A percentile compares a stretch with the other conserved stretches of the same genome.
Evolutionary conservation across 1,284 basidiomycete species (phyloP).

Genomic region (Moniliella sp.): DNA sequence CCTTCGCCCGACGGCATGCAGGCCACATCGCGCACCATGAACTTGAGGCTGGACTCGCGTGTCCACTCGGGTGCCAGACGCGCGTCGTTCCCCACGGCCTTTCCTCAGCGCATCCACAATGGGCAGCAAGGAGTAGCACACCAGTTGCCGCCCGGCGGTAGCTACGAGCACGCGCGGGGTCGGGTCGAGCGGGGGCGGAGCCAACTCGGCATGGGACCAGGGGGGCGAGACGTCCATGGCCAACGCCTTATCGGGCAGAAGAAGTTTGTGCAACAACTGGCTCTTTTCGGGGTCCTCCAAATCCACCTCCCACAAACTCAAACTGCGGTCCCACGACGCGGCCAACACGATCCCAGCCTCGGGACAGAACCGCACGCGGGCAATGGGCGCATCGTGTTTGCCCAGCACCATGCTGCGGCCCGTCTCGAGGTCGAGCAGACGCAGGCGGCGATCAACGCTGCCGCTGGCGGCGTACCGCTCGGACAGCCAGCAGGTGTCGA

Average conservation of each 20-base stretch:
- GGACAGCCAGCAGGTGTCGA: constrained; percentile 25
- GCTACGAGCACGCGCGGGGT: constrained; percentile 19
- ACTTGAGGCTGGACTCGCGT: constrained; percentile 79
- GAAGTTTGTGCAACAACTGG: constrained; percentile 8
- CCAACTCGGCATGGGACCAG: constrained; percentile 1
- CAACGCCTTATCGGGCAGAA: constrained; percentile 20
- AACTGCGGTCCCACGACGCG: constrained; percentile 11
- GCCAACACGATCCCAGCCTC: constrained; percentile 8
- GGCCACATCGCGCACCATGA: constrained; percentile 68
- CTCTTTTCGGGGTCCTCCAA: neutral
- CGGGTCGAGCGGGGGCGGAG: constrained; percentile 2
- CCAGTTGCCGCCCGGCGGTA: constrained; percentile 16
- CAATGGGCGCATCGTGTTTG: constrained; percentile 18
- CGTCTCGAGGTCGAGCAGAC: constrained; percentile 15
- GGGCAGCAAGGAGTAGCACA: constrained; percentile 14
- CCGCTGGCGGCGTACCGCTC: constrained; percentile 16
- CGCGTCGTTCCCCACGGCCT: constrained; percentile 6
- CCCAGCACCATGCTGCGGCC: constrained; percentile 18
- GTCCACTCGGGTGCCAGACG: constrained; percentile 39
- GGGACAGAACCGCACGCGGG: constrained; percentile 13
- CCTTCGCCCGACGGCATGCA: constrained; percentile 88
- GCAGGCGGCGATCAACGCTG: constrained; percentile 17
- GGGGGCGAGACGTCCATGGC: constrained; percentile 21
- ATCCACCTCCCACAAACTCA: constrained; percentile 16
- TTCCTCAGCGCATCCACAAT: constrained; percentile 8